Evolutionary conservation across 768 basidiomycete species (phyloP), one percentile per base, ranked within the genome.

Genomic region (Psilocybe azurescens): DNA sequence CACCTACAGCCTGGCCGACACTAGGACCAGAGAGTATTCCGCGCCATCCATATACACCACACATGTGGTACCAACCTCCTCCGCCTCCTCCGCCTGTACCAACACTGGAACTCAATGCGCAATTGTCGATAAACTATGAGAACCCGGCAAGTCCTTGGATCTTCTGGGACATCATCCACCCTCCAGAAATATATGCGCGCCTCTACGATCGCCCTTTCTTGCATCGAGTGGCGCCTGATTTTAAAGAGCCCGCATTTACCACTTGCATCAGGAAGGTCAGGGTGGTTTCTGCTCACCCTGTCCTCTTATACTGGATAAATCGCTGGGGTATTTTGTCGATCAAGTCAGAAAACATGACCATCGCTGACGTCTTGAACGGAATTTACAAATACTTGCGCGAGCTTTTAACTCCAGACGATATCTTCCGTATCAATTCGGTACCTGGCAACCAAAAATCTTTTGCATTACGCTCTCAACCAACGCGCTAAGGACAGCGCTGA

Each of bases 291-390:
- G 79, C 80, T 39, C 74, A 77, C 68, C 69, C 72, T 13, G 46
- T 74, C 33, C 74, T 82, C n/a, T 68, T 71, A 13, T 72, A 67
- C 49, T 81, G 79, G 80, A 80, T 82, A 73, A 62, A 70, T n/a
- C 61, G 60, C 20, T 81, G 89, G 88, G 83, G 84, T 2, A 81
- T 82, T 0, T 79, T 88, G 59, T 61, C 78, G 41, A 66, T 87
- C 53, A 74, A 72, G 9, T 24, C 55, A 2, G 62, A 64, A 10
- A 62, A 68, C 11, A 73, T 83, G 29, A 82, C 79, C 9, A 67
- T 86, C 13, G 59, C 71, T 51, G 83, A 85, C 64, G 52, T 87
- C 63, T 72, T 88, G 24, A 73, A 81, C 39, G 82, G 78, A 8
- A 78, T 88, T 16, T 78, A 83, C 65, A 67, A 70, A 0, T 86